Conservation (phyloP, 2,329 filamentous ascomycete species). For the Cytospora paraplurivora region DNA sequence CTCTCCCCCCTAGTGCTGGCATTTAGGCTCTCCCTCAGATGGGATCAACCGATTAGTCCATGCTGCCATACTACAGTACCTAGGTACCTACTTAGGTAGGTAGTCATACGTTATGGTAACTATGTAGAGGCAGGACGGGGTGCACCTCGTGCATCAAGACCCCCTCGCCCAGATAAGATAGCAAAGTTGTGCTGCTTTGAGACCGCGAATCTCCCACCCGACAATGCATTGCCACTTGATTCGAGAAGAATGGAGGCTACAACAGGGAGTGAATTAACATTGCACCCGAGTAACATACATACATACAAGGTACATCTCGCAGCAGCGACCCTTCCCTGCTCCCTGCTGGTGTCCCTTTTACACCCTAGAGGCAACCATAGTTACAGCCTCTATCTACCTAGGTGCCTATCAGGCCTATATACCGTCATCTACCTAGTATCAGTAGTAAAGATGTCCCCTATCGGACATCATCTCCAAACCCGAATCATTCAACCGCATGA, state of each 20-base stretch:
- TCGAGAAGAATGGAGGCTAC: background rate
- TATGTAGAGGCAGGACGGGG: no score
- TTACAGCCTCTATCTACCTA: background rate
- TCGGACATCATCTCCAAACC: background rate
- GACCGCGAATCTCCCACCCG: no score
- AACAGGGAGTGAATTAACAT: background rate
- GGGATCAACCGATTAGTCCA: no score
- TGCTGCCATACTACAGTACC: no score
- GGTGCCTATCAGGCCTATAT: background rate
- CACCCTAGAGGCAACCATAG: background rate
- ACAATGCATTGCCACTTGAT: background rate
- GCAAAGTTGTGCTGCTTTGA: no score
- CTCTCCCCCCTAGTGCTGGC: no score
- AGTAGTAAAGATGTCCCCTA: background rate
- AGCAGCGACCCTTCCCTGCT: background rate
- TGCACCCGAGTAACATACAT: background rate
- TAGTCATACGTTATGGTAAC: no score
- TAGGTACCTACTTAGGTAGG: no score
- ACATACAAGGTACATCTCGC: background rate
- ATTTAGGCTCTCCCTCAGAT: no score
- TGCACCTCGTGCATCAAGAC: no score
- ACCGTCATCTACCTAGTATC: background rate
- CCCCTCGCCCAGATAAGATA: no score
- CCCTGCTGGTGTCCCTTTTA: background rate
- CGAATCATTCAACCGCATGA: background rate